Percentiles rank a stretch among this genome's conserved stretches.
These are phyloP conservation scores for Globisporangium cylindrosporum DNA, from an alignment of 352 stramenopile genomes.

Conservation along the genomic window DNA sequence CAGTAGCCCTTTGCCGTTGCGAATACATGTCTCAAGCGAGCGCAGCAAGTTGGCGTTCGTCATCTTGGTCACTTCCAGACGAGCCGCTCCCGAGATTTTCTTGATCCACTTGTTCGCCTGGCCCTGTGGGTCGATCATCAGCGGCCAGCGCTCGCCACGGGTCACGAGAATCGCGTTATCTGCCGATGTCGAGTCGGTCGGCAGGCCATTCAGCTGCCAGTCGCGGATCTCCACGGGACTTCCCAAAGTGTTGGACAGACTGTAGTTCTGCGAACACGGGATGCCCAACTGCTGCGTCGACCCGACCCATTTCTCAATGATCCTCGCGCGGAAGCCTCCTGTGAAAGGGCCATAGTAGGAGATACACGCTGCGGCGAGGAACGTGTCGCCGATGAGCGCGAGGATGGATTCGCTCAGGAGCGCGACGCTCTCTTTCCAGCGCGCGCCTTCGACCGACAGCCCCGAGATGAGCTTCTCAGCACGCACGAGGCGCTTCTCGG, in stretches of 20 bases:
- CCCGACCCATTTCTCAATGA: constrained; percentile 73
- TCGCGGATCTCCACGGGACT: constrained; percentile 90
- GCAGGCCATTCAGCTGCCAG: constrained; percentile 91
- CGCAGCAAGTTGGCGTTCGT: constrained; percentile 89
- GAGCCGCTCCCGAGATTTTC: constrained; percentile 60
- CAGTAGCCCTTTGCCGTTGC: constrained; percentile 87
- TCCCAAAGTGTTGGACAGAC: constrained; percentile 73
- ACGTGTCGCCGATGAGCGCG: constrained; percentile 89
- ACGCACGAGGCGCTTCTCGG: constrained; percentile 84
- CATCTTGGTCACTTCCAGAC: constrained; percentile 88
- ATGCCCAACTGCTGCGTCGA: constrained; percentile 64
- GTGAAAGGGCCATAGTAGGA: constrained; percentile 95
- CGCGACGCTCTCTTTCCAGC: constrained; percentile 90
- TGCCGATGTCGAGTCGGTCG: constrained; percentile 89
- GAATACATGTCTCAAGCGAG: constrained; percentile 90
- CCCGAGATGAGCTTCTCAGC: constrained; percentile 92
- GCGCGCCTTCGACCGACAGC: constrained; percentile 87
- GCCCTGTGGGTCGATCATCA: constrained; percentile 94
- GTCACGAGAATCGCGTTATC: constrained; percentile 93
- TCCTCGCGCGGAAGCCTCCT: constrained; percentile 74
- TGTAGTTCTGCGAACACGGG: constrained; percentile 73
- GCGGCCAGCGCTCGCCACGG: constrained; percentile 87
- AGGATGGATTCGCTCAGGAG: constrained; percentile 75
- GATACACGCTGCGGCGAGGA: constrained; percentile 90
- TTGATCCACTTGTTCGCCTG: constrained; percentile 96